A percentile compares a stretch with the other conserved stretches of the same genome.
Evolutionary conservation across 148 eudicot species (phyloP).

Genomic region (Dianthus caryophyllus): DNA sequence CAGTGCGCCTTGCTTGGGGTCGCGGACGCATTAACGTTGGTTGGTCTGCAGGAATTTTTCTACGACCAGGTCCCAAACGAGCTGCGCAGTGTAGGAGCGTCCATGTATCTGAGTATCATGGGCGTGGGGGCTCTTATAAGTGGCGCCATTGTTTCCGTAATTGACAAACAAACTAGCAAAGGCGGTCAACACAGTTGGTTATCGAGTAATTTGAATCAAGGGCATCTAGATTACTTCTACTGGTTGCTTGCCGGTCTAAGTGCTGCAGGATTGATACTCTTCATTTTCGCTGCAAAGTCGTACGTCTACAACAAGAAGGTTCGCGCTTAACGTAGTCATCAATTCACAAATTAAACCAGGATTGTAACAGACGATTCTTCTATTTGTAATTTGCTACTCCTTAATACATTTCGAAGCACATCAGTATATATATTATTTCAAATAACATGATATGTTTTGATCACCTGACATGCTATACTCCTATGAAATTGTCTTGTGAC

Average conservation of each 20-base stretch:
- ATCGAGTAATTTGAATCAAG: conserved; percentile 40
- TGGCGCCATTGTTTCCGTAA: conserved; percentile 40
- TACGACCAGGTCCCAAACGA: conserved; percentile 55
- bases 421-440: too few species aligned
- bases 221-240: conserved; percentile 50
- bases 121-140: conserved; percentile 61
- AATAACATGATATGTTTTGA: too few species aligned
- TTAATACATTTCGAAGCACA: too few species aligned
- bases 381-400: too few species aligned
- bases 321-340: neutral
- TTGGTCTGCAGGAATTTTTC: conserved; percentile 71
- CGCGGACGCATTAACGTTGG: conserved; percentile 40
- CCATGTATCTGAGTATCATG: conserved; percentile 49
- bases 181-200: conserved; percentile 38
- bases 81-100: conserved; percentile 47
- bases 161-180: conserved; percentile 35
- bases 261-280: conserved; percentile 19
- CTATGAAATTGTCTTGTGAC: too few species aligned
- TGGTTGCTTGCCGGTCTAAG: conserved; percentile 38
- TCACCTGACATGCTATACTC: too few species aligned
- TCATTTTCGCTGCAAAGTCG: conserved; percentile 25
- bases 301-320: conserved; percentile 22
- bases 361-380: too few species aligned
- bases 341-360: too few species aligned
- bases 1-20: conserved; percentile 47